Base-by-base conservation (phyloP, 2,329 filamentous ascomycete species). In the Alternaria sp. region DNA sequence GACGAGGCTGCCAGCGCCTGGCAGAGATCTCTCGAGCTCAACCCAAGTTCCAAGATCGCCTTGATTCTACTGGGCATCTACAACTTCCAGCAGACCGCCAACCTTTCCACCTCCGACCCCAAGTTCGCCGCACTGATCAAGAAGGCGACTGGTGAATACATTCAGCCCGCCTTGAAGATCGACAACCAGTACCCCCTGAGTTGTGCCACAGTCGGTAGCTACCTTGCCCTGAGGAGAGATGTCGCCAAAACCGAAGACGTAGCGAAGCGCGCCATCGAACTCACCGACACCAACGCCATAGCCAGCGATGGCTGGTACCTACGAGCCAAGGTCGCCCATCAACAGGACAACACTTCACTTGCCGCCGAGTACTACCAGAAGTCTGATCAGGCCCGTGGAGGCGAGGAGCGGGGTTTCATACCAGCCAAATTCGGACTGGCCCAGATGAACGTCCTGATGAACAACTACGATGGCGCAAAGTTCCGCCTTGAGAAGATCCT, bases 251-350 rank as follows among this genome's bases (percentile, higher is more conserved):
- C 96, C 10, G 93, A 98, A 69, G 89, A 90, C 19, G 85, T 99
- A 17, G 93, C 95, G 8, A 91, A 94, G 77, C 96, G 96, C 79
- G 94, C 96, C 7, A 97, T 99, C 66, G 93, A 97, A 75, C 91
- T 93, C 73, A 98, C 96, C 3, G 96, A 99, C 76, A 93, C 98
- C 71, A 97, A 97, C 78, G 93, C 94, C 4, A 93, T 98, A 78
- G 95, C 95, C 23, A 97, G 95, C 81, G 96, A 99, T 77, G 96
- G 96, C 36, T 98, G 95, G 94, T 99, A 97, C 80, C 83, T 98
- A 9, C 87, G 98, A 44, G 96, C 93, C 26, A 87, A 94, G 64
- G 97, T 97, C 78, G 93, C 95, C 67, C 96, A 99, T 77, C 93
- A 93, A 69, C 87, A 89, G 61, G 91, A 91, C 45, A 90, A 97